phyloP scores from a whole-genome alignment of 2,329 filamentous ascomycete genomes.

The Exophiala phaeomuriformis region DNA sequence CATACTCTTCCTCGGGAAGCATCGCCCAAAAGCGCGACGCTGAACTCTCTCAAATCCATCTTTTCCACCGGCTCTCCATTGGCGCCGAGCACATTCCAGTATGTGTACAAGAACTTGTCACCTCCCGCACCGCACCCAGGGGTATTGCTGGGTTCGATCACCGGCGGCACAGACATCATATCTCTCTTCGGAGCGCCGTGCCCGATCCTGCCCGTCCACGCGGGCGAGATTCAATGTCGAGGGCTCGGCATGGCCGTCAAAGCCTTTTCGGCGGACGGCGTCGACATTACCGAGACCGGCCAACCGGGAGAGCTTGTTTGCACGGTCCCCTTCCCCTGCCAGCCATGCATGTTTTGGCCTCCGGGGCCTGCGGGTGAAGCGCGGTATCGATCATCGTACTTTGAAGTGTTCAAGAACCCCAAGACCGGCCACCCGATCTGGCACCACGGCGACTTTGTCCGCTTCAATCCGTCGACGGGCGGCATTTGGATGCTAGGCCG shows the following conservation, averaged over 20 bases:
- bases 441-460: conserved; percentile 93
- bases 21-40: conserved; percentile 34
- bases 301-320: conserved; percentile 85
- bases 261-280: conserved; percentile 48
- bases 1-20: conserved; percentile 53
- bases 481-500: conserved; percentile 86
- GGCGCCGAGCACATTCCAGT: conserved; percentile 85
- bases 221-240: conserved; percentile 69
- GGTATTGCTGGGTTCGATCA: conserved; percentile 89
- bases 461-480: conserved; percentile 61
- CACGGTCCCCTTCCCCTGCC: conserved; percentile 75
- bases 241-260: conserved; percentile 72
- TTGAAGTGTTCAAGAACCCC: conserved; percentile 61
- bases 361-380: conserved; percentile 57
- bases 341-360: conserved; percentile 80
- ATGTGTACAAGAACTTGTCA: conserved; percentile 63
- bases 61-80: conserved; percentile 92
- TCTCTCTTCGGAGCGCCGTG: conserved; percentile 86
- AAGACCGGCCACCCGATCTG: conserved; percentile 50
- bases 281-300: conserved; percentile 52
- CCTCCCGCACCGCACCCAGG: conserved; percentile 54
- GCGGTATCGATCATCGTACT: conserved; percentile 82
- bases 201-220: conserved; percentile 63
- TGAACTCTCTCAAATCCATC: conserved; percentile 64
- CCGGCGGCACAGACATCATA: conserved; percentile 92